These are phyloP conservation scores for Cymodocea nodosa DNA, from an alignment of 116 monocot genomes.

Conservation along the genomic window DNA sequence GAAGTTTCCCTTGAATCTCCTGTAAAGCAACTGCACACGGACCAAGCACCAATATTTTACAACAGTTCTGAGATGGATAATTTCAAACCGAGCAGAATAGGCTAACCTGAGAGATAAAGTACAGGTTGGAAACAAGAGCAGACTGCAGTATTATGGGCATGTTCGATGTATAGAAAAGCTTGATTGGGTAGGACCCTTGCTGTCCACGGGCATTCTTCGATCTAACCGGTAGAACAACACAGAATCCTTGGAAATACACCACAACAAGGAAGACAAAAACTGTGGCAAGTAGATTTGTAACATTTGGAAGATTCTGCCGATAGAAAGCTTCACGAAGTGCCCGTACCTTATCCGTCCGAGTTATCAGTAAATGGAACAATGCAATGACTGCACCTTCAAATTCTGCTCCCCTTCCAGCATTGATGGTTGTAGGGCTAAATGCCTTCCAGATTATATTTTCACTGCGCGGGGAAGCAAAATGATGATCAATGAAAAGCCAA, in stretches of 20 bases:
- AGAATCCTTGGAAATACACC: slow-evolving; percentile 48
- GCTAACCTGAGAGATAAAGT: slow-evolving; percentile 61
- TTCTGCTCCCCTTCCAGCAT: slow-evolving; percentile 63
- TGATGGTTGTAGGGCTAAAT: slow-evolving; percentile 62
- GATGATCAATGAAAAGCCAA: not conserved
- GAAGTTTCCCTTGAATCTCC: slow-evolving; percentile 58
- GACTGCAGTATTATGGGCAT: slow-evolving; percentile 64
- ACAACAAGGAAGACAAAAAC: slow-evolving; percentile 43
- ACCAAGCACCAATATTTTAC: not conserved
- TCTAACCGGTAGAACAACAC: slow-evolving; percentile 57
- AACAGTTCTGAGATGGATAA: not conserved
- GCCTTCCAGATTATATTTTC: slow-evolving; percentile 75
- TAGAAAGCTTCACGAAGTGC: slow-evolving; percentile 45
- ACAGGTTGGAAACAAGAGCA: slow-evolving; percentile 55
- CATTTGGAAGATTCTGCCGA: slow-evolving; percentile 44
- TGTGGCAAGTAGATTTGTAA: slow-evolving; percentile 52
- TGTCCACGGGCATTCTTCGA: slow-evolving; percentile 75
- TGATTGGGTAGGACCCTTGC: slow-evolving; percentile 64
- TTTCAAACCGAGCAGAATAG: not conserved
- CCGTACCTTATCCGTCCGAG: slow-evolving; percentile 34
- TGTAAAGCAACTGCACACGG: slow-evolving; percentile 38
- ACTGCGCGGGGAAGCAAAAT: slow-evolving; percentile 11
- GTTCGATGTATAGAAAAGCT: slow-evolving; percentile 59
- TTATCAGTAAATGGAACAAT: slow-evolving; percentile 38
- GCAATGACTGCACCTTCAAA: slow-evolving; percentile 56